phyloP scores from a whole-genome alignment of 208 protist genomes.

The Acanthamoeba culbertsoni region DNA sequence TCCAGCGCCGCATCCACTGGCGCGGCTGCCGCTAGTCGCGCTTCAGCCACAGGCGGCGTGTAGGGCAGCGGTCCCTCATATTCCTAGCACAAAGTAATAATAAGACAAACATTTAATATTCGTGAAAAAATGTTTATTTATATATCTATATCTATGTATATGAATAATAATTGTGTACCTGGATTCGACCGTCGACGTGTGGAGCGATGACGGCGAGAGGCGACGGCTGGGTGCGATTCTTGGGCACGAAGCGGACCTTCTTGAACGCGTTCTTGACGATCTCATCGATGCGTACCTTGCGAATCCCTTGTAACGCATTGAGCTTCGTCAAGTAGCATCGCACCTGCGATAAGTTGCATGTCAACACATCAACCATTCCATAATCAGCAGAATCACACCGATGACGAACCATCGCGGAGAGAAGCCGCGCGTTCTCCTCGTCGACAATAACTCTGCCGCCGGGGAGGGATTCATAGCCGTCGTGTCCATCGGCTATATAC shows the following conservation, averaged over 20 bases:
- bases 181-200: constrained; percentile 5
- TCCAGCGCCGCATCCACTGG: not conserved
- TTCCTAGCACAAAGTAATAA: not conserved
- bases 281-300: constrained; percentile 28
- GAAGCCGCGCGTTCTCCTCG: constrained; percentile 47
- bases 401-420: constrained; percentile 19
- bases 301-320: not conserved
- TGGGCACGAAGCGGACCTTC: constrained; percentile 37
- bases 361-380: not conserved
- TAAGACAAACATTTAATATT: too few species aligned
- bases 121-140: too few species aligned
- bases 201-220: not conserved
- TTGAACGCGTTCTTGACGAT: constrained; percentile 31
- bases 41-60: not conserved
- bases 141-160: too few species aligned
- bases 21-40: not conserved
- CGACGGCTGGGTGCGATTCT: not conserved
- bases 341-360: not conserved
- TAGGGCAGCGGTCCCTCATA: not conserved
- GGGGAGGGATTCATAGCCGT: constrained; percentile 15
- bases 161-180: too few species aligned
- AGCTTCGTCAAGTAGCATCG: constrained; percentile 35
- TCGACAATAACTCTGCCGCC: constrained; percentile 10
- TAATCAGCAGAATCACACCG: not conserved
- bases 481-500: constrained; percentile 48